Conservation (phyloP, 495 filamentous ascomycete species). For the Eremomyces bilateralis region DNA sequence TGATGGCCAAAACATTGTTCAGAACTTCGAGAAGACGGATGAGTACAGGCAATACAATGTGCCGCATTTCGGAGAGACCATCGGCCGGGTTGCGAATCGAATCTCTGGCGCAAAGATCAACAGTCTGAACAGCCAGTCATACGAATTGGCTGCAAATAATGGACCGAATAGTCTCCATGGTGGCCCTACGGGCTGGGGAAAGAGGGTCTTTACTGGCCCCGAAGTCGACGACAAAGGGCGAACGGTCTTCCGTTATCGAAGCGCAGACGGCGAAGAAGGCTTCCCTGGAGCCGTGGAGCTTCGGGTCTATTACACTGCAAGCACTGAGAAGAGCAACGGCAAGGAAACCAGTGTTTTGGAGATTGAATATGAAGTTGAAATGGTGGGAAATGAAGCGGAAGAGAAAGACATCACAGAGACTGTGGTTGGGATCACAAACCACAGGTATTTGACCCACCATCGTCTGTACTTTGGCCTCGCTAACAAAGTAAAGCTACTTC, state of each 20-base stretch:
- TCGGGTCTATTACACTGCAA: conserved; percentile 54
- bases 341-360: conserved; percentile 39
- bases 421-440: conserved; percentile 77
- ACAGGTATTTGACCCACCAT: conserved; percentile 40
- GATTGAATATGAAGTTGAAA: conserved; percentile 74
- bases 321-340: conserved; percentile 37
- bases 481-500: conserved; percentile 51
- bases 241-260: conserved; percentile 52
- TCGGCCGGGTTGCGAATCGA: conserved; percentile 81
- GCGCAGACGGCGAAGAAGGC: conserved; percentile 57
- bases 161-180: conserved; percentile 66
- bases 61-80: conserved; percentile 77
- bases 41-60: conserved; percentile 52
- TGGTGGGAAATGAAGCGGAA: conserved; percentile 44
- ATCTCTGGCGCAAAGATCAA: conserved; percentile 49
- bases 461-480: background rate
- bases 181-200: conserved; percentile 63
- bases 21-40: conserved; percentile 51
- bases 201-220: conserved; percentile 62
- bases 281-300: conserved; percentile 70
- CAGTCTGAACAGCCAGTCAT: conserved; percentile 47
- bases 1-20: conserved; percentile 61
- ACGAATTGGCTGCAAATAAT: conserved; percentile 52
- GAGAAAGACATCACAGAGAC: conserved; percentile 52
- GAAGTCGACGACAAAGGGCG: conserved; percentile 46